Conservation (phyloP, 805 yeast genomes). For the Saturnispora mendoncae region DNA sequence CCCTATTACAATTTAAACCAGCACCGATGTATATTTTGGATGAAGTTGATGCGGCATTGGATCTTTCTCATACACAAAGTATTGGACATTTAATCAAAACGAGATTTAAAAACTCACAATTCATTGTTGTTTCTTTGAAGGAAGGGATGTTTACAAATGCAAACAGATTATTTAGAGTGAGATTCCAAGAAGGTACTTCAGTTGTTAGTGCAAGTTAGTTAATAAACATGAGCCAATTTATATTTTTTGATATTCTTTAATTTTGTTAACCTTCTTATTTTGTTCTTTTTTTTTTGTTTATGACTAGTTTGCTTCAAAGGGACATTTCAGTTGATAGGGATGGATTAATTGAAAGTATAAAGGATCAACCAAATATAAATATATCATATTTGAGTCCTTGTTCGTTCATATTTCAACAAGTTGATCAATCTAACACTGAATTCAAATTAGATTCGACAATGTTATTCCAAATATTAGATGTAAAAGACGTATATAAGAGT, state of each 20-base stretch:
- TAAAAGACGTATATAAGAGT: conserved; percentile 47
- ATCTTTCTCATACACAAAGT: conserved; percentile 93
- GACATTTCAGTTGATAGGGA: conserved; percentile 8
- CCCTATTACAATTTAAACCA: conserved; percentile 87
- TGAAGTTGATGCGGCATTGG: conserved; percentile 98
- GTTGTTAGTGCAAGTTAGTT: conserved; percentile 68
- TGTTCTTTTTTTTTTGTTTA: too few relatives aligned
- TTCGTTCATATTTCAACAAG: conserved; percentile 9
- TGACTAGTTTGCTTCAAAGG: too few relatives aligned
- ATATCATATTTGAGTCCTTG: conserved; percentile 10
- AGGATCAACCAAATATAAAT: too few relatives aligned
- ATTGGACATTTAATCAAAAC: conserved; percentile 95
- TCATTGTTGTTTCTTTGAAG: conserved; percentile 90
- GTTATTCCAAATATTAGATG: conserved; percentile 49
- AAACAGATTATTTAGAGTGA: conserved; percentile 82
- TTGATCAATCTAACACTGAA: conserved; percentile 3
- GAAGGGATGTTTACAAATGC: conserved; percentile 99
- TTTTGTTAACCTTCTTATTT: too few relatives aligned
- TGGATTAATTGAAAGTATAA: not conserved
- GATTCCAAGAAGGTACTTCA: conserved; percentile 95
- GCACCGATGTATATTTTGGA: conserved; percentile 98
- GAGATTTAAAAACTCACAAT: conserved; percentile 89
- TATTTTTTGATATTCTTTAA: too few relatives aligned
- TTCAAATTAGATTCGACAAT: conserved; percentile 3
- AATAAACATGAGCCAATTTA: too few relatives aligned